Conservation (phyloP, 2,329 filamentous ascomycete species). For the Cryoendolithus antarcticus region DNA sequence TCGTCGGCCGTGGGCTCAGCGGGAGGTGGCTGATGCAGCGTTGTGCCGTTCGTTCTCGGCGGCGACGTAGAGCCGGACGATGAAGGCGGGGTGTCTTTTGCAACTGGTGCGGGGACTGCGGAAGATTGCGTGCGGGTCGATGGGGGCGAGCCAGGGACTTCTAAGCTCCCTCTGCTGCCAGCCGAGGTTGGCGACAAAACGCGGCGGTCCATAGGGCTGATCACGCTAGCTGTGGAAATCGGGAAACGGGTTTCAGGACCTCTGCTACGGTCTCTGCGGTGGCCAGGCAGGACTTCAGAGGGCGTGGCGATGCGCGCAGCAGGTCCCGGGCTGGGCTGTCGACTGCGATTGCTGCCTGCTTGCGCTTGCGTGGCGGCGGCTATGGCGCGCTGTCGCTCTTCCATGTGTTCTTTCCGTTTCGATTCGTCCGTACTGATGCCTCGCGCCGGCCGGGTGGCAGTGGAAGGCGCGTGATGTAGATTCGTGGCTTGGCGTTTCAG, state of each 20-base stretch:
- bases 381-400: conserved; percentile 77
- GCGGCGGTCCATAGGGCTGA: conserved; percentile 23
- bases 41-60: conserved; percentile 12
- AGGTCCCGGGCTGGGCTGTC: conserved; percentile 38
- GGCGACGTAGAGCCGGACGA: background rate
- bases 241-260: conserved; percentile 63
- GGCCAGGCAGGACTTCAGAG: conserved; percentile 24
- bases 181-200: conserved; percentile 25
- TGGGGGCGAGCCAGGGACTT: conserved; percentile 56
- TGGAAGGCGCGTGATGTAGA: conserved; percentile 53
- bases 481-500: conserved; percentile 72
- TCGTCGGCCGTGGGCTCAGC: conserved; percentile 11
- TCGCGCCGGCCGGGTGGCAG: conserved; percentile 49
- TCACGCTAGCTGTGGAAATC: conserved; percentile 44
- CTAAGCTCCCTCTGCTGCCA: conserved; percentile 50
- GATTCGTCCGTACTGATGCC: conserved; percentile 93
- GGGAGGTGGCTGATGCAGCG: conserved; percentile 21
- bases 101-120: conserved; percentile 1
- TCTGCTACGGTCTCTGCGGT: conserved; percentile 71
- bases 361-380: conserved; percentile 31
- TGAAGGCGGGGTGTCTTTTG: conserved; percentile 7
- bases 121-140: conserved; percentile 7
- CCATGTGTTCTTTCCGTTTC: conserved; percentile 85
- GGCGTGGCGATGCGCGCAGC: conserved; percentile 18
- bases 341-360: conserved; percentile 12